phyloP scores from a whole-genome alignment of 2,329 filamentous ascomycete genomes.

The Cladosporium sp. region DNA sequence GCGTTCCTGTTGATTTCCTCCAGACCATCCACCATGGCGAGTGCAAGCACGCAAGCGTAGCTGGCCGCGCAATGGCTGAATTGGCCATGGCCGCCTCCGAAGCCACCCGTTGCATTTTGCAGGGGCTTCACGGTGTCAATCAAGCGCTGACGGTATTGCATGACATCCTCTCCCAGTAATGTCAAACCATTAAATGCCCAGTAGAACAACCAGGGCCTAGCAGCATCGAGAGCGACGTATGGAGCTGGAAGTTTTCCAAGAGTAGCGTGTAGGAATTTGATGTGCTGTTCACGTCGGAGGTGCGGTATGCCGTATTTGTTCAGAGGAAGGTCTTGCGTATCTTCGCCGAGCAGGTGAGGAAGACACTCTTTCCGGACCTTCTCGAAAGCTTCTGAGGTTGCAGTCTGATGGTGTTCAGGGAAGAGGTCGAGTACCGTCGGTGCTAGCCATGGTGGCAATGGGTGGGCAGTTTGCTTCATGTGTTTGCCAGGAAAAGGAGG shows the following conservation, averaged over 20 bases:
- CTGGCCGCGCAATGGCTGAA: conserved; percentile 82
- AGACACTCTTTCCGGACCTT: conserved; percentile 20
- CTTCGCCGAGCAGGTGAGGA: conserved; percentile 23
- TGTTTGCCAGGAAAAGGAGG: conserved; percentile 26
- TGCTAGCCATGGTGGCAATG: conserved; percentile 26
- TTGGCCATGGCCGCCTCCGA: conserved; percentile 91
- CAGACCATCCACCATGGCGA: conserved; percentile 73
- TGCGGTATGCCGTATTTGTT: conserved; percentile 72
- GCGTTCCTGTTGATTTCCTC: conserved; percentile 73
- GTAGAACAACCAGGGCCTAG: conserved; percentile 90
- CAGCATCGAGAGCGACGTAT: conserved; percentile 77
- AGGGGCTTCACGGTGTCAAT: conserved; percentile 70
- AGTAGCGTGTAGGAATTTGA: conserved; percentile 56
- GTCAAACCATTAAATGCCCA: conserved; percentile 78
- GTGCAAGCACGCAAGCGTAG: conserved; percentile 76
- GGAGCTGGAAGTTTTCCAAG: conserved; percentile 60
- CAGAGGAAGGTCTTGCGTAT: conserved; percentile 41
- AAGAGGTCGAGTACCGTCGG: conserved; percentile 23
- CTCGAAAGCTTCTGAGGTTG: conserved; percentile 9
- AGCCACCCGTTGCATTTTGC: conserved; percentile 80
- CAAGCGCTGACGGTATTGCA: conserved; percentile 59
- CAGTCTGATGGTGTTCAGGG: conserved; percentile 17
- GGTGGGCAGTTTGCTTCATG: conserved; percentile 11
- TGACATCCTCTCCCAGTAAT: conserved; percentile 70
- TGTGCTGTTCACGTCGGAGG: conserved; percentile 62